Percentiles rank a stretch among this genome's conserved stretches.
Evolutionary conservation across 2,329 filamentous ascomycete species (phyloP).

Genomic region (Plenodomus tracheiphilus): DNA sequence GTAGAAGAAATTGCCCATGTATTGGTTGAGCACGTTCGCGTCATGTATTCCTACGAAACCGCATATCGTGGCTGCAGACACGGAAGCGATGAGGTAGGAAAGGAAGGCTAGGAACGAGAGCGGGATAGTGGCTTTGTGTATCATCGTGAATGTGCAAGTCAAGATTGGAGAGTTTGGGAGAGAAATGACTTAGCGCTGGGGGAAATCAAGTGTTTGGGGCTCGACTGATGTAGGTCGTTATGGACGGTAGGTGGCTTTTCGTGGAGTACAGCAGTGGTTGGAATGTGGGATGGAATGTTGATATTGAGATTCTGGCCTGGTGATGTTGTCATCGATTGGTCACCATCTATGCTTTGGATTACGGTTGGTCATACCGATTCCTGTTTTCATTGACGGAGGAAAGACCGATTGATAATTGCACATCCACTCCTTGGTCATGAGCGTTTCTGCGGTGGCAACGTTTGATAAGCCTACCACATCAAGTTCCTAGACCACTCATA

Average conservation of each 20-base stretch:
- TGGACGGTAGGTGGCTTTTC: neutral
- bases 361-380: neutral
- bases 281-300: neutral
- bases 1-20: conserved; percentile 32
- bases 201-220: no score
- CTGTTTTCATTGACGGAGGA: neutral
- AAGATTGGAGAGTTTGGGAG: no score
- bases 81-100: neutral
- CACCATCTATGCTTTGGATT: neutral
- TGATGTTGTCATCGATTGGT: neutral
- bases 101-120: neutral
- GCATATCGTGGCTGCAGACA: conserved; percentile 7
- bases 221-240: neutral
- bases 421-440: no score
- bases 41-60: conserved; percentile 15
- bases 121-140: no score
- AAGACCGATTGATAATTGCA: neutral
- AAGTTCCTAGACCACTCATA: neutral
- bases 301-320: neutral
- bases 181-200: no score
- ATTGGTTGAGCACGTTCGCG: conserved; percentile 9
- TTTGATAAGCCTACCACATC: neutral
- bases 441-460: no score
- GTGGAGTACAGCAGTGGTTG: neutral
- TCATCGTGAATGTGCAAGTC: no score